Conservation (phyloP, 2,329 filamentous ascomycete genomes). For the Trichoderma koningiopsis region DNA sequence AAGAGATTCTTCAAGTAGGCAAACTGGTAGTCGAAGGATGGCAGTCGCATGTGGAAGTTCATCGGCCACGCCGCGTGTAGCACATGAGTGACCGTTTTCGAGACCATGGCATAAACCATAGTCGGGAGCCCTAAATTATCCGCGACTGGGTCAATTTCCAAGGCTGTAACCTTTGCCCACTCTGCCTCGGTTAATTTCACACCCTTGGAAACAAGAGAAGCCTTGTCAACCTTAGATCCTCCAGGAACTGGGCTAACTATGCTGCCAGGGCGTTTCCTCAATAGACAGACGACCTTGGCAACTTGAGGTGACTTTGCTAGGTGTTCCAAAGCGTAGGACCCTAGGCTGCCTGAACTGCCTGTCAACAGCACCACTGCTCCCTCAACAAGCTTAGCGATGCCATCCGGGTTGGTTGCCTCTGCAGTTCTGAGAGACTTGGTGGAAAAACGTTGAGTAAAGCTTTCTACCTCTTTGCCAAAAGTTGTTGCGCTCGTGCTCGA, state of each 20-base stretch:
- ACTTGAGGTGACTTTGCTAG: slow-evolving; percentile 27
- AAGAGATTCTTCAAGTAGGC: slow-evolving; percentile 29
- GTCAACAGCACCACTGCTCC: slow-evolving; percentile 29
- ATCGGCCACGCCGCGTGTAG: slow-evolving; percentile 34
- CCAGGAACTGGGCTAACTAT: background rate
- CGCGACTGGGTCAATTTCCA: slow-evolving; percentile 28
- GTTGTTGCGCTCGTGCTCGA: background rate
- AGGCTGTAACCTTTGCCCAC: slow-evolving; percentile 27
- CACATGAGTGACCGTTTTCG: slow-evolving; percentile 28
- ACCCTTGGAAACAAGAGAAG: background rate
- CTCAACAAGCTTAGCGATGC: slow-evolving; percentile 3
- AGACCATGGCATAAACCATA: slow-evolving; percentile 25
- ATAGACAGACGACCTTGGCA: slow-evolving; percentile 23
- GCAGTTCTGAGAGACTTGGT: background rate
- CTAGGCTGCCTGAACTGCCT: slow-evolving; percentile 30
- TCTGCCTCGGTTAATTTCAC: slow-evolving; percentile 17
- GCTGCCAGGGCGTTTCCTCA: background rate
- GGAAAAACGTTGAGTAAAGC: slow-evolving; percentile 15
- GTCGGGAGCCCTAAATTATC: slow-evolving; percentile 27
- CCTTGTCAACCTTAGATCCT: background rate
- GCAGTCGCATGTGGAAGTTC: slow-evolving; percentile 31
- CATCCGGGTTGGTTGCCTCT: background rate
- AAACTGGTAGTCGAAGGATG: slow-evolving; percentile 31
- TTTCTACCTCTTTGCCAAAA: slow-evolving; percentile 21
- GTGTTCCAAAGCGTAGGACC: slow-evolving; percentile 27